These are phyloP conservation scores for Diaporthe amygdali DNA, from an alignment of 2,329 filamentous ascomycete genomes.

Conservation along the genomic window DNA sequence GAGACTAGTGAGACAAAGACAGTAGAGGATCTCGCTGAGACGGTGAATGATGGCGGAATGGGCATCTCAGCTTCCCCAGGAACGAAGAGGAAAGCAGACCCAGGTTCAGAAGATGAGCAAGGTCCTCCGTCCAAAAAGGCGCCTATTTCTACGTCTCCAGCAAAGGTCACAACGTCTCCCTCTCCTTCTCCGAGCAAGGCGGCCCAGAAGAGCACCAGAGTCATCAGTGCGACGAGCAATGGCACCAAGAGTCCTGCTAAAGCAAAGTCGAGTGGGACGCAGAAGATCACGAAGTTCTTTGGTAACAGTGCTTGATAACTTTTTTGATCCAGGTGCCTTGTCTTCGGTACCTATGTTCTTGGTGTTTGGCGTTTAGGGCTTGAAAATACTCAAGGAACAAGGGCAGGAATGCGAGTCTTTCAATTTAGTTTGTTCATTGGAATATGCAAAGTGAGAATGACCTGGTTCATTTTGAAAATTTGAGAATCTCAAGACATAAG, in stretches of 20 bases:
- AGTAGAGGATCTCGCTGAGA: conserved; percentile 21
- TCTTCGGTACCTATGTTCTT: background rate
- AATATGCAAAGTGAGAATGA: background rate
- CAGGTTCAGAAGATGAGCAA: conserved; percentile 23
- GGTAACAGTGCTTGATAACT: conserved; percentile 44
- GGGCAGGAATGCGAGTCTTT: no score
- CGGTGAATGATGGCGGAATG: conserved; percentile 34
- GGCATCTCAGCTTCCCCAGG: conserved; percentile 20
- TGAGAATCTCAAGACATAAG: fast-evolving
- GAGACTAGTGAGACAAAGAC: conserved; percentile 20
- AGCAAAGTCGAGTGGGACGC: conserved; percentile 38
- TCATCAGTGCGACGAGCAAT: conserved; percentile 50
- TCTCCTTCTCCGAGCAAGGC: conserved; percentile 31
- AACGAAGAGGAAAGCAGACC: conserved; percentile 27
- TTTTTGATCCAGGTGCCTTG: conserved; percentile 3
- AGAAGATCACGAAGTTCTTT: conserved; percentile 56
- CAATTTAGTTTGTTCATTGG: background rate
- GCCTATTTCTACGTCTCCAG: conserved; percentile 20
- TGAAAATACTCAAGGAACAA: background rate
- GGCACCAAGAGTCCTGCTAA: conserved; percentile 40
- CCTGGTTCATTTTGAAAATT: no score
- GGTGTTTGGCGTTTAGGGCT: background rate
- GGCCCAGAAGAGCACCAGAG: conserved; percentile 28
- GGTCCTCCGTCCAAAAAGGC: conserved; percentile 35
- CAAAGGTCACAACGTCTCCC: conserved; percentile 25